These are phyloP conservation scores for Taiozyma sp. DNA, from an alignment of 1,139 yeast genomes.

Conservation along the genomic window DNA sequence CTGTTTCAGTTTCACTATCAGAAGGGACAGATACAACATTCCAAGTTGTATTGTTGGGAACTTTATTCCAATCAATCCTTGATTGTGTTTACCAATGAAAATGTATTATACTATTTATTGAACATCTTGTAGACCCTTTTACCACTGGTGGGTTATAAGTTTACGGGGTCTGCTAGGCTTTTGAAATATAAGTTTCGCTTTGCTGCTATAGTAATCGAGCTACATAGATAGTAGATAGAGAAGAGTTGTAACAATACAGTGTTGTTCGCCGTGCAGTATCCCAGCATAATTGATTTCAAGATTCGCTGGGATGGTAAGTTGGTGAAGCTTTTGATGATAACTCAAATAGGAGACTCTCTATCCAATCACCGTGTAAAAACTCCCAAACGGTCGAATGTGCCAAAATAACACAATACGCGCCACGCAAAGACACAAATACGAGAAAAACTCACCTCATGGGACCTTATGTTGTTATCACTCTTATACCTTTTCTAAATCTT, in stretches of 20 bases:
- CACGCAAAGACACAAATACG: too few species aligned
- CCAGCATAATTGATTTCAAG: too few species aligned
- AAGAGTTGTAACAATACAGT: not conserved
- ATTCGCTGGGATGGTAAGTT: too few species aligned
- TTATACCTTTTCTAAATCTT: not conserved
- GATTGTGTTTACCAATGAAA: not conserved
- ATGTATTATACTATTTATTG: not conserved
- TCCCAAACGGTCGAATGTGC: not conserved
- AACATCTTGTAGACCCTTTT: not conserved
- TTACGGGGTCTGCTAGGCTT: too few species aligned
- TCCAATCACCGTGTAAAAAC: not conserved
- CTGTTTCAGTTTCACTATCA: constrained; percentile 90
- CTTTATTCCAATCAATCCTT: constrained; percentile 68
- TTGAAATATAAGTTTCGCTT: too few species aligned
- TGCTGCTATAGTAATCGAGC: not conserved
- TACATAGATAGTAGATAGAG: not conserved
- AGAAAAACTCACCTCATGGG: too few species aligned
- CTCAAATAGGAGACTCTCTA: not conserved
- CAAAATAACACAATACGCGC: not conserved
- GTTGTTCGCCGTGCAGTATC: not conserved
- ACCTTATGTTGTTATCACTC: not conserved
- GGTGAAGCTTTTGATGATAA: too few species aligned
- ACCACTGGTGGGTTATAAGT: not conserved
- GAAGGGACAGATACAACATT: constrained; percentile 89
- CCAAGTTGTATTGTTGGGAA: constrained; percentile 97